Conservation (phyloP, 2,329 filamentous ascomycete genomes). For the Alternaria sp. region DNA sequence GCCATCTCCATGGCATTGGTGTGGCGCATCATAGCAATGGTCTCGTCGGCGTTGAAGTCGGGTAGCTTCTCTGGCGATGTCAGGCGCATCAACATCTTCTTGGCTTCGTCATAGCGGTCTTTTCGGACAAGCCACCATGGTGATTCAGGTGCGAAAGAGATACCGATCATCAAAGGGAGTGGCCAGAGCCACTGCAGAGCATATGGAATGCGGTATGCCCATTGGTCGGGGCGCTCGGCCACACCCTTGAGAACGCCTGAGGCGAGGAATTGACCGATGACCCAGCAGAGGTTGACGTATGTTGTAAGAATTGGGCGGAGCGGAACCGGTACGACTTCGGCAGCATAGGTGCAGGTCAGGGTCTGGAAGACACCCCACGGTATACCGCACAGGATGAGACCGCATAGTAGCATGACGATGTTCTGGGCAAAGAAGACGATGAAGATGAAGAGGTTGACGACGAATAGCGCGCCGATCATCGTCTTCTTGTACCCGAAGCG, state of each 20-base stretch:
- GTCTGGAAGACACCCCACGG: conserved; percentile 60
- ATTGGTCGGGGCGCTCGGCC: conserved; percentile 70
- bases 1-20: conserved; percentile 82
- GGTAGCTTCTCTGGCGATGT: conserved; percentile 60
- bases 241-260: conserved; percentile 76
- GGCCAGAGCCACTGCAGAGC: conserved; percentile 82
- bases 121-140: conserved; percentile 79
- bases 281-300: conserved; percentile 83
- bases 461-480: conserved; percentile 46
- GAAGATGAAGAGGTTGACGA: conserved; percentile 46
- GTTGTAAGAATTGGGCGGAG: conserved; percentile 67
- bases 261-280: conserved; percentile 75
- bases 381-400: conserved; percentile 62
- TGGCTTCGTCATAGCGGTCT: conserved; percentile 71
- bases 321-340: conserved; percentile 73
- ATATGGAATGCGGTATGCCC: conserved; percentile 73
- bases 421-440: conserved; percentile 49
- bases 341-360: conserved; percentile 59
- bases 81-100: conserved; percentile 69
- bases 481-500: conserved; percentile 53
- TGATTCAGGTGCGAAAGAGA: conserved; percentile 74
- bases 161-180: conserved; percentile 71
- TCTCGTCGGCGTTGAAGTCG: conserved; percentile 59
- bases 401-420: conserved; percentile 67
- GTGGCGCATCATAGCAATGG: conserved; percentile 89